Evolutionary conservation across 495 filamentous ascomycete genomes (phyloP), one percentile per base, ranked within the genome.

Genomic region (Podospora comata): DNA sequence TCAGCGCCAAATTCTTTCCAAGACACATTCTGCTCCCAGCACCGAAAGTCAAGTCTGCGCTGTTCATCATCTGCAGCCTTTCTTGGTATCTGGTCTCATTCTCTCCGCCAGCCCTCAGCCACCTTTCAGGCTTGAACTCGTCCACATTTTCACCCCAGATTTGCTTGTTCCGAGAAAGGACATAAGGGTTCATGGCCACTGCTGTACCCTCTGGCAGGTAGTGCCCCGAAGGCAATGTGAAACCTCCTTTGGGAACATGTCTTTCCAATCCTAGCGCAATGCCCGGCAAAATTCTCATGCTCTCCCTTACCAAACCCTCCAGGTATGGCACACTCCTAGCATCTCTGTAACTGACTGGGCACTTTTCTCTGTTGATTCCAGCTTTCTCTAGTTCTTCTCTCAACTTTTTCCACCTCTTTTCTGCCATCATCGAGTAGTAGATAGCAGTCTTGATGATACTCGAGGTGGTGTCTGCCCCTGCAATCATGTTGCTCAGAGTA

Each of bases 381-480:
- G 70, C 65, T 5, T 61, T 65, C 20, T 78, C 76, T 15, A 85
- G 75, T 70, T 85, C 82, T 34, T 74, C 34, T 30, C 76, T 75
- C 23, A 83, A 77, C 39, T 75, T 77, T 5, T 63, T 30, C 70
- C 80, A 83, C 18, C 19, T 48, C 16, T 34, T 1, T 9, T 39
- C 30, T 3, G 80, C 77, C 65, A 82, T 83, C 3, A 87, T 75
- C 5, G 83, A 69, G 69, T 84, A 78, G 70, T 88, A 88, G 28
- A 89, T 68, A 19, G 85, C 75, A 0, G 82, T 74, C 56, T 82
- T 77, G 6, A 88, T 72, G 5, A 76, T 73, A 62, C 79, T 85
- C 13, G 84, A 82, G 0, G 83, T 85, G 3, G 86, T 87, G 68
- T 88, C 86, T 20, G 80, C 78, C 5, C 85, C 86, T 15, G 84